Conservation (phyloP, 805 yeast species). For the Blastobotrys parvus region DNA sequence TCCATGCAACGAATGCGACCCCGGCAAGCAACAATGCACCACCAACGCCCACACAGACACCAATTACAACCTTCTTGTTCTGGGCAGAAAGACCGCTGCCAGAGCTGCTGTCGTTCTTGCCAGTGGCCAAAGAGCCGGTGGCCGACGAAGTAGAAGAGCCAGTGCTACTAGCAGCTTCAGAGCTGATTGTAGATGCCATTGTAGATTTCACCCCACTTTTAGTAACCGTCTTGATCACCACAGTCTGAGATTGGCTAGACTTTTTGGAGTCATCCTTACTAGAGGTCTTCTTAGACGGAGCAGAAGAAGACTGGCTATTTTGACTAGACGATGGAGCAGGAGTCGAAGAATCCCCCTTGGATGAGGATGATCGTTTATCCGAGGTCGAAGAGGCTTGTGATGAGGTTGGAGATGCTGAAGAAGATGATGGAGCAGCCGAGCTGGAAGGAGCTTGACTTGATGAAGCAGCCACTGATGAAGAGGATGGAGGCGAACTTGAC, state of each 20-base stretch:
- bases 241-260: background rate
- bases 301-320: background rate
- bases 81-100: slow-evolving; percentile 40
- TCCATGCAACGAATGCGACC: slow-evolving; percentile 22
- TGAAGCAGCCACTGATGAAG: slow-evolving; percentile 1
- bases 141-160: slow-evolving; percentile 18
- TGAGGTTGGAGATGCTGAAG: slow-evolving; percentile 4
- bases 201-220: background rate
- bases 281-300: background rate
- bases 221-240: slow-evolving; percentile 1
- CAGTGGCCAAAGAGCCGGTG: slow-evolving; percentile 12
- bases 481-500: slow-evolving; percentile 2
- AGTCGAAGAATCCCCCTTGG: background rate
- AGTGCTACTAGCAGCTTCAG: slow-evolving; percentile 4
- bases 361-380: background rate
- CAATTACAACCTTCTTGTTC: slow-evolving; percentile 49
- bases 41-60: slow-evolving; percentile 66
- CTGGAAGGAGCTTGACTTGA: slow-evolving; percentile 1
- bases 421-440: slow-evolving; percentile 1
- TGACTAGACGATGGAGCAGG: background rate
- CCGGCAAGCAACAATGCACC: slow-evolving; percentile 46
- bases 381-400: background rate
- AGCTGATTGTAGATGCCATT: background rate
- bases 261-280: background rate
- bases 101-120: slow-evolving; percentile 17